Evolutionary conservation across 2,329 filamentous ascomycete genomes (phyloP), one percentile per base, ranked within the genome.

Genomic region (Fusarium vanettenii): DNA sequence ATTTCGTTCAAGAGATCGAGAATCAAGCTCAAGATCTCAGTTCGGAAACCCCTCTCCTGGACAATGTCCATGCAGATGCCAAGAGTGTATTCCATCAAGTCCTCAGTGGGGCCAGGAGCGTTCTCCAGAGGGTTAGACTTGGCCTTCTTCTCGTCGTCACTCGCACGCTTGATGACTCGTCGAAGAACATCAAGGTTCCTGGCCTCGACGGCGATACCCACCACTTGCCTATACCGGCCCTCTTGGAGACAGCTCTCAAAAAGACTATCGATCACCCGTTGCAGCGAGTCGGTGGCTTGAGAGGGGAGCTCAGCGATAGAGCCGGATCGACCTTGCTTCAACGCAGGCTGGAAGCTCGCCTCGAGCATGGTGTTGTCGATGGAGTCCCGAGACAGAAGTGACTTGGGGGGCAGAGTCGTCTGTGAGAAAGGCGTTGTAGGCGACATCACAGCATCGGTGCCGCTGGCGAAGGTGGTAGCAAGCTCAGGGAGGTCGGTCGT

Each of bases 31-130:
- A 99, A 85, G 63, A 99, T 98, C 86, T 97, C 88, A 39, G 89
- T 90, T 72, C 97, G 92, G 80, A 98, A 90, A 57, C 92, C 92
- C 63, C 96, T 91, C 85, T 99, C 97, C 84, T 98, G 97, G 20
- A 99, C 95, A 70, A 98, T 93, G 72, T 97, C 95, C 95, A 99
- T 97, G 87, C 96, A 98, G 76, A 99, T 97, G 77, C 95, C 92
- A 71, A 99, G 86, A 22, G 97, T 93, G 80, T 99, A 99, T 78
- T 99, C 97, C 92, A 99, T 97, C 67, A 99, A 86, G 82, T 98
- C 96, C 81, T 98, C 95, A 20, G 95, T 93, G 31, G 92, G 90
- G 5, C 90, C 88, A 59, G 87, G 84, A 13, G 83, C 82, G 50
- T 86, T 84, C 25, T 88, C 88, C 39, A 85, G 84, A 6, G 84